A percentile compares a stretch with the other conserved stretches of the same genome.
These are phyloP conservation scores for Funneliformis mosseae DNA, from an alignment of 192 early-diverging fungal genomes.

Conservation along the genomic window DNA sequence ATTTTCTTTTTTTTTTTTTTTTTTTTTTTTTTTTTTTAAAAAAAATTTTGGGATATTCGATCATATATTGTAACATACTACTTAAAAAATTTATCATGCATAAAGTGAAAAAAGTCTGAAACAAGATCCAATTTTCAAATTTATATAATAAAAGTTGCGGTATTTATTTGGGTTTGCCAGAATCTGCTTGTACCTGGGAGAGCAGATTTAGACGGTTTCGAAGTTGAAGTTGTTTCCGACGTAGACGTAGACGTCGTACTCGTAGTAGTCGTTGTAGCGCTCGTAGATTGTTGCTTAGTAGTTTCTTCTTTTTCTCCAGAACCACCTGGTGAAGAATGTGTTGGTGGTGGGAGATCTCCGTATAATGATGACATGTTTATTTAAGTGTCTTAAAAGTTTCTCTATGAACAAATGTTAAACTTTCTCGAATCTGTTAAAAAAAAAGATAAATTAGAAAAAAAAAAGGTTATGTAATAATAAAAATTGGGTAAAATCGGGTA, in stretches of 20 bases:
- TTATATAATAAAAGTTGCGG: background rate
- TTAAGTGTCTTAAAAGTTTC: background rate
- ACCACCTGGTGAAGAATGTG: slow-evolving; percentile 9
- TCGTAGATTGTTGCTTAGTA: background rate
- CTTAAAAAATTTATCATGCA: background rate
- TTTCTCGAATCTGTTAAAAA: background rate
- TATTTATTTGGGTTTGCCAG: slow-evolving; percentile 28
- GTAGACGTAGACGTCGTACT: background rate
- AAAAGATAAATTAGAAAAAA: background rate
- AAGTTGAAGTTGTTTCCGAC: background rate
- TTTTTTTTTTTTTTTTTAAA: background rate
- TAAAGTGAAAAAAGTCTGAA: background rate
- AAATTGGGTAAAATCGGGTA: background rate
- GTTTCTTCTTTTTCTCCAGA: slow-evolving; percentile 24
- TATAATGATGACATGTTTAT: slow-evolving; percentile 37
- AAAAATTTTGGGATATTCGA: slow-evolving; percentile 7
- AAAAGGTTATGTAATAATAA: background rate
- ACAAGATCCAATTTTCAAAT: slow-evolving; percentile 14
- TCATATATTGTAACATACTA: slow-evolving; percentile 4
- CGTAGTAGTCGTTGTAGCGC: background rate
- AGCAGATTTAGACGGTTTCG: slow-evolving; percentile 29
- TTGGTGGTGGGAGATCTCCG: slow-evolving; percentile 48
- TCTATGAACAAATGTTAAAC: background rate
- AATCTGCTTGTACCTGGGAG: slow-evolving; percentile 38
- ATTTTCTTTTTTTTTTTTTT: background rate